A percentile compares a stretch with the other conserved stretches of the same genome.
phyloP scores from a whole-genome alignment of 345 rosid genomes.

The Nephelium lappaceum region DNA sequence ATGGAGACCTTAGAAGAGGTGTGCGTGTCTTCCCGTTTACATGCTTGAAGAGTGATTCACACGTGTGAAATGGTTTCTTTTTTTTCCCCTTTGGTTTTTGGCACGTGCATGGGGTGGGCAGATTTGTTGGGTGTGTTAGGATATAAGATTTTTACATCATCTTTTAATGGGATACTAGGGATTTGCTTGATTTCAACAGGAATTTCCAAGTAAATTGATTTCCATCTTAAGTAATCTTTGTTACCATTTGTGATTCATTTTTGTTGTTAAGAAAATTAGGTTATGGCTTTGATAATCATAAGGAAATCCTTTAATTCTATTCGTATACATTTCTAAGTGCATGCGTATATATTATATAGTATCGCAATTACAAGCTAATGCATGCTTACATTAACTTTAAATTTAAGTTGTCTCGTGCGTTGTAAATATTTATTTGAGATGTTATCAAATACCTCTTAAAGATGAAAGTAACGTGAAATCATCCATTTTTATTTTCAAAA shows the following conservation, averaged over 20 bases:
- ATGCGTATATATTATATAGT: not conserved
- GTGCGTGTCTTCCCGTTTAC: not conserved
- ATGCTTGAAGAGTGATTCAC: slow-evolving; percentile 28
- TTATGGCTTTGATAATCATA: slow-evolving; percentile 13
- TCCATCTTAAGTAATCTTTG: slow-evolving; percentile 14
- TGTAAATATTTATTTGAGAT: no score
- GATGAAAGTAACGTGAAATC: no score
- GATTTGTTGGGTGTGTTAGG: not conserved
- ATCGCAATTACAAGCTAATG: no score
- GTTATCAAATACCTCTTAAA: no score
- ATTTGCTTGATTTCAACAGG: slow-evolving; percentile 35
- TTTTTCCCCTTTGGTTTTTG: slow-evolving; percentile 26
- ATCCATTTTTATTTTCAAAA: no score
- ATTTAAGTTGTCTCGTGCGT: no score
- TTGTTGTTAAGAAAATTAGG: slow-evolving; percentile 2
- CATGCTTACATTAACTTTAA: not conserved
- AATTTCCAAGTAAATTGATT: slow-evolving; percentile 27
- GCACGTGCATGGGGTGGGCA: slow-evolving; percentile 22
- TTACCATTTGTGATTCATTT: slow-evolving; percentile 29
- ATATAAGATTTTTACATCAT: not conserved
- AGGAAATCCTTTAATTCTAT: not conserved
- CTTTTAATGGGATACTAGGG: not conserved
- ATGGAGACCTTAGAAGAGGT: slow-evolving; percentile 60
- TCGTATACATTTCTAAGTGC: not conserved
- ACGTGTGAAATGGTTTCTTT: slow-evolving; percentile 44